Conservation (phyloP, 177 flowering plant species). For the Vitis hybrid region DNA sequence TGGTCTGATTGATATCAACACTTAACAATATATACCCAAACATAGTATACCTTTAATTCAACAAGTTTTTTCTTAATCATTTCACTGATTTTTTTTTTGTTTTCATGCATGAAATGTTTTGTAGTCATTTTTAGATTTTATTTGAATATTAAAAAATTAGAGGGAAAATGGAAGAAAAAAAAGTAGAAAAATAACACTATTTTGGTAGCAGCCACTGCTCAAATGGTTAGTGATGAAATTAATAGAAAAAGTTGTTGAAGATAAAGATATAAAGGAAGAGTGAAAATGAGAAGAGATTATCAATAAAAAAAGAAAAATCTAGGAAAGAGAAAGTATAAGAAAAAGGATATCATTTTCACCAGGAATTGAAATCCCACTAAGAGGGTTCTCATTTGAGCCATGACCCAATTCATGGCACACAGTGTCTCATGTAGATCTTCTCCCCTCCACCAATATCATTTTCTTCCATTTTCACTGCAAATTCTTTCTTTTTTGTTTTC, state of each 20-base stretch:
- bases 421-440: slow-evolving; percentile 2
- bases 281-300: slow-evolving; percentile 27
- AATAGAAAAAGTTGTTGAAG: not conserved
- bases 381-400: slow-evolving; percentile 16
- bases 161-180: too few species aligned
- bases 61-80: too few species aligned
- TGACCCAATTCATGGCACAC: slow-evolving; percentile 27
- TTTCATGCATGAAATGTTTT: too few species aligned
- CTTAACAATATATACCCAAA: too few species aligned
- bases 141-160: too few species aligned
- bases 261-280: not conserved
- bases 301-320: not conserved
- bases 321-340: not conserved
- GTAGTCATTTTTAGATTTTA: too few species aligned
- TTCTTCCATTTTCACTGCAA: not conserved
- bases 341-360: slow-evolving; percentile 14
- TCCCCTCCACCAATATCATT: slow-evolving; percentile 8
- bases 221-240: slow-evolving; percentile 12
- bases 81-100: too few species aligned
- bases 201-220: not conserved
- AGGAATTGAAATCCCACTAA: not conserved
- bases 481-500: not conserved
- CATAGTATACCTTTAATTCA: not conserved
- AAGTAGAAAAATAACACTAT: not conserved
- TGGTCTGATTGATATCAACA: too few species aligned